A percentile compares a stretch with the other conserved stretches of the same genome.
Evolutionary conservation across 176 grass and related monocot genomes (phyloP).

Genomic region (Carex cristatella): DNA sequence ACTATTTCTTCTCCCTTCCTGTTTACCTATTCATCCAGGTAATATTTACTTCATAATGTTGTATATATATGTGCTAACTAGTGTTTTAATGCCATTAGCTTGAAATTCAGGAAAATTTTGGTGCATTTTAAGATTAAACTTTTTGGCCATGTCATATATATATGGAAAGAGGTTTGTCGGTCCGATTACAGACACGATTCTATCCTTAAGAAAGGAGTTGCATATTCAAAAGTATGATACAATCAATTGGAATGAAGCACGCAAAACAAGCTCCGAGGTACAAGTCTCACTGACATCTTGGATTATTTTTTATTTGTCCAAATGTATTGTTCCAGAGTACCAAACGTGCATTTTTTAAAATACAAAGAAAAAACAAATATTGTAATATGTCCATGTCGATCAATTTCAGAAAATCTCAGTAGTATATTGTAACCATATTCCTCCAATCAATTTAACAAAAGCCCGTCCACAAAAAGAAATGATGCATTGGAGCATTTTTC

Average conservation of each 20-base stretch:
- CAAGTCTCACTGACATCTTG: background rate
- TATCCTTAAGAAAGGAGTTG: constrained; percentile 49
- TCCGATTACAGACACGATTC: constrained; percentile 34
- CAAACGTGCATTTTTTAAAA: too few species aligned
- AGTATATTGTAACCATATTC: too few species aligned
- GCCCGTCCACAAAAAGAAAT: too few species aligned
- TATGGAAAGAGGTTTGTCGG: constrained; percentile 67
- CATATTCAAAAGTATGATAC: constrained; percentile 43
- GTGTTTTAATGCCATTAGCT: background rate
- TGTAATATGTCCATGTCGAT: too few species aligned
- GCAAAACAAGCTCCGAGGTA: constrained; percentile 50
- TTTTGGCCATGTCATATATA: constrained; percentile 52
- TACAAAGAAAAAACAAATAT: too few species aligned
- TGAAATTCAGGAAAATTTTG: constrained; percentile 40
- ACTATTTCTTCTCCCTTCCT: constrained; percentile 53
- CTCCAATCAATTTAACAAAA: too few species aligned
- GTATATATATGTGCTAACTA: background rate
- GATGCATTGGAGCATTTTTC: too few species aligned
- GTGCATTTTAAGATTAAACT: constrained; percentile 46
- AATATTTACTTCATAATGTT: background rate
- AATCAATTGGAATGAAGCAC: constrained; percentile 58
- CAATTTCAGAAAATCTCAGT: too few species aligned
- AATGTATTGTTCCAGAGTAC: too few species aligned
- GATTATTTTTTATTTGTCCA: too few species aligned
- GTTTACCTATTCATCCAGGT: constrained; percentile 62